Evolutionary conservation across 805 yeast genomes (phyloP), one percentile per base, ranked within the genome.

Genomic region (Hanseniaspora pseudoguilliermondii): DNA sequence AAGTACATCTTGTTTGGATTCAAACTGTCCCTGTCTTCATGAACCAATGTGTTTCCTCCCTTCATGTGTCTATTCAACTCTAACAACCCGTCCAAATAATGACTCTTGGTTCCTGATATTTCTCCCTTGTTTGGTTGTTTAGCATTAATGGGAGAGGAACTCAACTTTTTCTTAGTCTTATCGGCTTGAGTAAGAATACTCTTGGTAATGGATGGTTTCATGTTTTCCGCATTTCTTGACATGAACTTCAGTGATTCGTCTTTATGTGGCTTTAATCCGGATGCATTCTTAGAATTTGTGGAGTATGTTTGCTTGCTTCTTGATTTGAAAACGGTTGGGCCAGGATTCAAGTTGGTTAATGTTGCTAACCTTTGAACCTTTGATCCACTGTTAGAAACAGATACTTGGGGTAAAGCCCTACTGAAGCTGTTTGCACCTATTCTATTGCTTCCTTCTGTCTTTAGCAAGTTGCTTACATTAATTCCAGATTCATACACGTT

Each of bases 191-290:
- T 46, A 6, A 53, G 11, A 15, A 53, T 21, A 16, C 23, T 25
- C 27, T 39, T 53, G n/a, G 50, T 53, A 32, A 53, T 53, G 9
- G 50, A 39, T 9, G 56, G 47, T 32, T 49, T 49, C 50, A 44
- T 44, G 29, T 36, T 34, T 20, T 34, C 42, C 18, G 25, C 25
- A 18, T 39, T 39, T n/a, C 36, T 49, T 49, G 29, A n/a, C 38
- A 29, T 15, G 8, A 9, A 43, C 35, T 50, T 46, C 39, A 46
- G 13, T 9, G 34, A 25, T 18, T 41, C 39, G 23, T 46, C 40
- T 20, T 46, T 46, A 9, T 41, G 25, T 8, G 32, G 9, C 29
- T 41, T 41, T 4, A 13, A 11, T 15, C 23, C 29, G 16, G 21
- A 11, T 21, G 44, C n/a, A 13, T n/a, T 23, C 32, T 41, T 41